Evolutionary conservation across 176 grass and related monocot genomes (phyloP), one percentile per base, ranked within the genome.

Genomic region (Musa acuminata): DNA sequence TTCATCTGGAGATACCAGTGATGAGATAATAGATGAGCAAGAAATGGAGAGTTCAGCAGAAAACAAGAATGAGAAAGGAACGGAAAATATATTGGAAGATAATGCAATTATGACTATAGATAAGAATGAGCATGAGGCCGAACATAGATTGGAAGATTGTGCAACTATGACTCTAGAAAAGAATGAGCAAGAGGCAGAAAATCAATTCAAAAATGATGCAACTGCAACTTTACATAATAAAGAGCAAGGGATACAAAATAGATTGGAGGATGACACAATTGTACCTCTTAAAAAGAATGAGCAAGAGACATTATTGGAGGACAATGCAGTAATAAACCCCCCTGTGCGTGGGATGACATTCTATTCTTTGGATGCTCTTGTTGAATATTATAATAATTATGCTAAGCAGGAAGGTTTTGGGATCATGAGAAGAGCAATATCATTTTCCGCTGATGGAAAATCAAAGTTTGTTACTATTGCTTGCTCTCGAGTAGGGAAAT

Each of bases 381-480:
- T 65, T 27, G 63, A 65, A 65, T 65, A 65, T 65, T 65, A 65
- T 11, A 65, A 65, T 11, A 65, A 65, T 26, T 65, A 65, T 65
- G 63, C 22, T 26, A 65, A 65, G 22, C 63, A 65, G 26, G 21
- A 65, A 65, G 63, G 63, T 26, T 65, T 65, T 65, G 22, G 63
- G 63, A 26, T 65, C 22, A 65, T 26, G 21, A 65, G 63, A 65
- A 65, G 21, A 24, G 22, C n/a, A 25, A 25, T 25, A 22, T 64
- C 62, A 64, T 24, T 24, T 25, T 64, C 22, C 8, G 22, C 22
- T 13, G 62, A 64, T 64, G 62, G 62, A 20, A 64, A 64, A 64
- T 64, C 62, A 11, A 22, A 27, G 10, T 19, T 13, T 22, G 22
- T 49, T 43, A 17, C 22, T 8, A 10, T 20, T 27, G 10, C 67